Evolutionary conservation across 306 rosid species (phyloP), one percentile per base, ranked within the genome.

Genomic region (Abrus precatorius): DNA sequence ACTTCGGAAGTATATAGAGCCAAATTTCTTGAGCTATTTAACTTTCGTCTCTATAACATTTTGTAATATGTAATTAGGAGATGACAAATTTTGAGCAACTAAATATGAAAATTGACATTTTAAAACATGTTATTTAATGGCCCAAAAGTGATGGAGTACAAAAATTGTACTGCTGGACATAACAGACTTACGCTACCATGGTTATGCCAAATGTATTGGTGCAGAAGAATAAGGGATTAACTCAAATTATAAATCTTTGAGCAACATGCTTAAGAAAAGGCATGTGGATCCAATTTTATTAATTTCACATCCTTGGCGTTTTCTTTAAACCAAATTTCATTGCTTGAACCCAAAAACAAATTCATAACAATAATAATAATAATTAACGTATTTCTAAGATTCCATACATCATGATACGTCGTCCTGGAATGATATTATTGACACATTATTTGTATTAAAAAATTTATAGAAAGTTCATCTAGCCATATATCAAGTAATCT

Each of bases 401-500:
- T 57, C 62, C 75, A 63, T 79, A 61, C 63, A 83, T 68, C 74
- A 65, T 81, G 61, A 84, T 79, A 67, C 70, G 60, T 20, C 20
- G 20, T 20, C 20, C 20, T 69, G 11, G 59, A 82, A 82, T 80
- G 85, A 81, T 81, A 53, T 20, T 20, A 61, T 71, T 45, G 56
- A 79, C 44, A 71, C 44, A 80, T 50, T 40, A 48, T 57, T 69
- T 0, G 29, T 78, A 45, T 72, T 44, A 11, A 53, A 20, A 0
- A 67, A 50, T 52, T 41, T 60, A 70, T 61, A 86, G 64, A 64
- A 86, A 52, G 70, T 74, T 13, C 62, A 47, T 45, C 43, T 47
- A 72, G 55, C 55, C 20, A 20, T 64, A n/a, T 40, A 62, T 59
- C 73, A 79, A 85, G 74, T 78, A 78, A 87, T 57, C 69, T 81